Conservation (phyloP, 306 rosid species). For the Medicago lupulina region DNA sequence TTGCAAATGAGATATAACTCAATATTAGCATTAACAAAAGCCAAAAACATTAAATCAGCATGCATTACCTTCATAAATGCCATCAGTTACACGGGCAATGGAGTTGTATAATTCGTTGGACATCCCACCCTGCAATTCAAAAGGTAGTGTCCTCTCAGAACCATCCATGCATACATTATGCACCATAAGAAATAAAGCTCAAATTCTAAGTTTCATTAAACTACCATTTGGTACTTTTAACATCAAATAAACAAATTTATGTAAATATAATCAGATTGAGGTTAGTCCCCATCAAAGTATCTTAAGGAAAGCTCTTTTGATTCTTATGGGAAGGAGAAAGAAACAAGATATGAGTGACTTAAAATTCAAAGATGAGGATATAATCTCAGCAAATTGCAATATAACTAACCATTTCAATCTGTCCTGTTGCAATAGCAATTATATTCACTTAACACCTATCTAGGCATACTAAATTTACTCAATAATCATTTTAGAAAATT, state of each 20-base stretch:
- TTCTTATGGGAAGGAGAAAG: conserved; percentile 23
- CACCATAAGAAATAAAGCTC: conserved; percentile 33
- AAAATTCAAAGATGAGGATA: conserved; percentile 28
- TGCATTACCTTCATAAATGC: conserved; percentile 90
- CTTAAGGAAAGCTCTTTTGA: conserved; percentile 5
- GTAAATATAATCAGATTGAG: conserved; percentile 32
- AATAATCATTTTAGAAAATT: conserved; percentile 15
- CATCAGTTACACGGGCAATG: conserved; percentile 95
- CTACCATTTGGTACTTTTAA: conserved; percentile 10
- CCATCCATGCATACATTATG: background rate
- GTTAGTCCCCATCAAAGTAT: conserved; percentile 26
- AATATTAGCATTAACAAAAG: conserved; percentile 21
- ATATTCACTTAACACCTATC: conserved; percentile 1
- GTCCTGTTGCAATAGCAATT: conserved; percentile 9
- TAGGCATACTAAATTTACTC: conserved; percentile 10
- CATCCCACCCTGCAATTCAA: conserved; percentile 91
- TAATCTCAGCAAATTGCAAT: conserved; percentile 28
- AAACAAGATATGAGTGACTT: conserved; percentile 11
- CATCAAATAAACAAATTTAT: conserved; percentile 25
- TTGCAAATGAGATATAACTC: conserved; percentile 40
- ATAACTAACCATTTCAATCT: conserved; percentile 4
- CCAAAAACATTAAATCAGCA: conserved; percentile 34
- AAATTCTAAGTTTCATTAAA: conserved; percentile 11
- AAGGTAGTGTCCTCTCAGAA: conserved; percentile 45
- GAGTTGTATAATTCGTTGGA: conserved; percentile 93